Evolutionary conservation across 2,329 filamentous ascomycete species (phyloP), one percentile per base, ranked within the genome.

Genomic region (Fusarium pseudograminearum): DNA sequence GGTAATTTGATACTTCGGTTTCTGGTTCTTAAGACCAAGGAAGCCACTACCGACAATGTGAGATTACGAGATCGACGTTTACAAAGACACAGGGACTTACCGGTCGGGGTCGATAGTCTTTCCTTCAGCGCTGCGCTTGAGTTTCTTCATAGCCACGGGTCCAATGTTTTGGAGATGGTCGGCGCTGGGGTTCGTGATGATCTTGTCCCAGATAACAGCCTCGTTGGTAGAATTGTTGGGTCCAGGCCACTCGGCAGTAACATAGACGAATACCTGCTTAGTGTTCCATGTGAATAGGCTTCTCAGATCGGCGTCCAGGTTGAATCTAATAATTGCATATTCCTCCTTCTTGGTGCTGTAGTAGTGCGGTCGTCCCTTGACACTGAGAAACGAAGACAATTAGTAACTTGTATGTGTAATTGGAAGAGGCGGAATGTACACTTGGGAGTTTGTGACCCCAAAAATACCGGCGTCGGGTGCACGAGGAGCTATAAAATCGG

Each of bases 241-340:
- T 51, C 76, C 76, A 51, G 77, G 83, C 89, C 89, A 91, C 74
- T 90, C 90, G 57, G 95, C 95, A 57, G 93, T 95, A 62, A 99
- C 90, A 83, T 97, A 99, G 79, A 98, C 90, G 82, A 98, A 99
- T 76, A 99, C 84, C 82, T 98, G 93, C 81, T 99, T 99, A 22
- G 97, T 99, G 86, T 99, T 99, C 96, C 95, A 99, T 77, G 93
- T 97, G 87, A 98, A 98, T 74, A 99, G 92, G 44, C 91, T 91
- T 65, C 90, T 91, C 65, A 99, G 88, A 82, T 99, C 95, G 55
- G 94, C 92, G 76, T 97, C 92, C 63, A 99, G 87, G 76, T 94
- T 93, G 85, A 99, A 99, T 79, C 91, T 91, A 78, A 99, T 91
- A 78, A 96, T 90, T 73, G 95, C 96, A 80, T 98, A 98, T 82